Base-by-base conservation (phyloP, 768 basidiomycete genomes). In the Boletus pseudo-olivaceus region DNA sequence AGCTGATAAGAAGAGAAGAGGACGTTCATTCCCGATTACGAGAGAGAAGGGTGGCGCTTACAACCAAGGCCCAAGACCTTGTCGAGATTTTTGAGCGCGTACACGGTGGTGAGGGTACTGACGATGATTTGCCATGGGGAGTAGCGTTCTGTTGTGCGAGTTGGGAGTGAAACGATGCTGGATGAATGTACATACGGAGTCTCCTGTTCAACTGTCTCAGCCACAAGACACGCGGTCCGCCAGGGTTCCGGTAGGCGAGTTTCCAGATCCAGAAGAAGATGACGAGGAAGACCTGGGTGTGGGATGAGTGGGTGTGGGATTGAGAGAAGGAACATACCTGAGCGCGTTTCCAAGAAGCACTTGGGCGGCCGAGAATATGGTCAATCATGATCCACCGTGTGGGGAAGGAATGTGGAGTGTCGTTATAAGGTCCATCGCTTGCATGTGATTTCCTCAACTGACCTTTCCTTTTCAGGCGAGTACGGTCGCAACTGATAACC, bases 81-180 rank as follows among this genome's bases (percentile, higher is more conserved):
- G 71, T 95, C 93, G 12, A 94, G 72, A 70, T 98, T 90, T 12
- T 89, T 78, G 45, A 88, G 66, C 17, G 90, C 86, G 67, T 98
- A 99, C 5, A 96, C 76, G 29, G 82, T 71, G 1, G 94, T 97
- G 54, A 97, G 73, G 0, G 93, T 92, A 61, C 83, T 88, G 51
- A 93, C 79, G 47, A 98, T 81, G 62, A 98, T 79, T 66, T 99
- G 95, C 88, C 93, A 99, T n/a, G 97, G 97, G 0, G 94, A 88
- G 75, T 93, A 96, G 20, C 84, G 83, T 65, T 79, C 87, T 93
- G 29, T 47, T 17, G 3, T 6, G 27, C 23, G 43, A n/a, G 30
- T 53, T 40, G 56, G 60, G 23, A 17, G 7, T 11, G 43, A 45
- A 49, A 8, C 4, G 26, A 45, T 4, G 19, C 5, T 2, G 20